Evolutionary conservation across 495 filamentous ascomycete species (phyloP), one percentile per base, ranked within the genome.

Genomic region (Tuber borchii): DNA sequence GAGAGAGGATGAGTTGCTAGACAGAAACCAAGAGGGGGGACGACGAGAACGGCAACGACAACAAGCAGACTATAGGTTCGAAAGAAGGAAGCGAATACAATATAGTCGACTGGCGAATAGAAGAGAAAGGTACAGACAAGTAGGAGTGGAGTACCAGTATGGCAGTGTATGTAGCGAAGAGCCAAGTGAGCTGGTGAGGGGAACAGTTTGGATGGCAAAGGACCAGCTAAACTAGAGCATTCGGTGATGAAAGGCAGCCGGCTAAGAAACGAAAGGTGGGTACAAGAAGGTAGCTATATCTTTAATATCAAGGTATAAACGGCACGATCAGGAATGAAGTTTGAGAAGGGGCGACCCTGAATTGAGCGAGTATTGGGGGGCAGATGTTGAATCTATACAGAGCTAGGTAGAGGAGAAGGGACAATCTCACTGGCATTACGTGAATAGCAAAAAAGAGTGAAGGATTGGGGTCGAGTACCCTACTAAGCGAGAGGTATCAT

Each of bases 241-340:
- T 31, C 56, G 14, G 56, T 31, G 56, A 65, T n/a, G 56, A 61
- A 61, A n/a, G 26, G n/a, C 31, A 61, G 10, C 56, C n/a, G 56
- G 26, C 26, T 26, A 65, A 65, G 56, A 17, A 65, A 65, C 14
- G 56, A 65, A 65, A 65, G 26, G 56, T 19, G 56, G 34, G 34
- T 65, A 65, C 56, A 65, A 34, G 56, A 65, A 65, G 56, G 56
- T 14, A 19, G 17, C 12, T 65, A 65, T 65, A 65, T 65, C 56
- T 34, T 65, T 6, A 16, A 65, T 2, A 65, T 34, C 56, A 65
- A 65, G 56, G 31, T 65, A 31, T 34, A 17, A 65, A 34, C 26
- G 77, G 76, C 72, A 78, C 74, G 75, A 75, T 71, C 71, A 80
- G 79, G 78, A 79, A 76, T 76, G 80, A 69, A 74, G 83, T 77